Base-by-base conservation (phyloP, 2,329 filamentous ascomycete species). In the Triangularia setosa region DNA sequence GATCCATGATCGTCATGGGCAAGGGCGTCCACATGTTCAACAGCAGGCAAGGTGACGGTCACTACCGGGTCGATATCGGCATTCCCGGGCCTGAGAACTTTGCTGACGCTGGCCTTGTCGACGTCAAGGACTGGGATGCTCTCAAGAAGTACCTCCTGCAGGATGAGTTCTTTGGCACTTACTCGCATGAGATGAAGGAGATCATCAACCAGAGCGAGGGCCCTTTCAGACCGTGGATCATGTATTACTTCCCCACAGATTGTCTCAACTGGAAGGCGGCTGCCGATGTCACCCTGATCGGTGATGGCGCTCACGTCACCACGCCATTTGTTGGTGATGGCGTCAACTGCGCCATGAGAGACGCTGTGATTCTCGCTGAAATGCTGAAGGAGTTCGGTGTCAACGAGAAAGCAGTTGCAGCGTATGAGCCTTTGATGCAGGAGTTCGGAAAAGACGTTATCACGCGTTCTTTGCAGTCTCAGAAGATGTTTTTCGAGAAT, bases 241-340 rank as follows among this genome's bases (percentile, higher is more conserved):
- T 72, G 7, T 69, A 70, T 64, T 58, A 21, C 21, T 52, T 71
- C 4, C 52, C 64, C 2, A 18, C 64, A 11, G 64, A 67, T 14
- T 23, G 60, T 24, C 18, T 70, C 48, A 60, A 62, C 35, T 84
- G 80, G 79, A 65, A 74, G 30, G 66, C 72, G 14, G 70, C 73
- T 5, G 63, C 73, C 4, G 79, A 80, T 3, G 72, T 80, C n/a
- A 81, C 82, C 0, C 71, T 84, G 27, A 69, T 82, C 16, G 82
- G 82, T 0, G 81, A 84, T 68, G 79, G 80, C 1, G 81, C 81
- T 1, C 81, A 84, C 69, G 64, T 83, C 2, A 77, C 79, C 73
- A 76, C 76, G 0, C 77, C 79, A 0, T 40, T 40, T 14, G 76
- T 75, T 1, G 81, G 82, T 5, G 80, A 80, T 35, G 81, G 81